A percentile compares a stretch with the other conserved stretches of the same genome.
phyloP scores from a whole-genome alignment of 1,284 basidiomycete genomes.

The Leccinum huronense region DNA sequence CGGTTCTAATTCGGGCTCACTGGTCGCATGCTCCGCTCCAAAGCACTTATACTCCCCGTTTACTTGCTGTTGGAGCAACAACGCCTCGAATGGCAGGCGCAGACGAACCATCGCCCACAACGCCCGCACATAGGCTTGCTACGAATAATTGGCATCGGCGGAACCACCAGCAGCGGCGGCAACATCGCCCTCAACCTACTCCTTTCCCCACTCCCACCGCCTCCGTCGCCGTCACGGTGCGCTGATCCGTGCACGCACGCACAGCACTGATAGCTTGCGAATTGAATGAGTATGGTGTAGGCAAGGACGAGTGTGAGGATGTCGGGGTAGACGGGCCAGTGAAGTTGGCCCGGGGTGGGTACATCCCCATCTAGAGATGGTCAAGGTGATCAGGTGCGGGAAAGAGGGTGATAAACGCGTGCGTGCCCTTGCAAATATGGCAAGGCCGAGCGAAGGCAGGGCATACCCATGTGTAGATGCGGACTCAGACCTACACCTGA shows the following conservation, averaged over 20 bases:
- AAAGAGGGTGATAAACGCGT: too few species aligned
- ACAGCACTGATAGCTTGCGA: too few species aligned
- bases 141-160: neutral
- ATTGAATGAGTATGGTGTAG: neutral
- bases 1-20: neutral
- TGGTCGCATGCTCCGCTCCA: neutral
- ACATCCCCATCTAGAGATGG: too few species aligned
- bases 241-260: neutral
- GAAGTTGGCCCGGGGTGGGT: too few species aligned
- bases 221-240: neutral
- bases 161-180: neutral
- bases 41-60: neutral
- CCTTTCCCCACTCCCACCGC: neutral
- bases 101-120: neutral
- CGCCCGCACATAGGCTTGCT: neutral
- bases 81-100: neutral
- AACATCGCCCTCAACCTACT: neutral
- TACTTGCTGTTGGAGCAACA: constrained; percentile 1
- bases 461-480: too few species aligned
- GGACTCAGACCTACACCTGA: too few species aligned
- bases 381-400: too few species aligned
- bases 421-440: too few species aligned
- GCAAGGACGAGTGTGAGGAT: constrained; percentile 27
- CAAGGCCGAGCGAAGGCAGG: too few species aligned
- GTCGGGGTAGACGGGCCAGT: constrained; percentile 5